These are phyloP conservation scores for Sarocladium oryzae DNA, from an alignment of 2,329 filamentous ascomycete species.

Conservation along the genomic window DNA sequence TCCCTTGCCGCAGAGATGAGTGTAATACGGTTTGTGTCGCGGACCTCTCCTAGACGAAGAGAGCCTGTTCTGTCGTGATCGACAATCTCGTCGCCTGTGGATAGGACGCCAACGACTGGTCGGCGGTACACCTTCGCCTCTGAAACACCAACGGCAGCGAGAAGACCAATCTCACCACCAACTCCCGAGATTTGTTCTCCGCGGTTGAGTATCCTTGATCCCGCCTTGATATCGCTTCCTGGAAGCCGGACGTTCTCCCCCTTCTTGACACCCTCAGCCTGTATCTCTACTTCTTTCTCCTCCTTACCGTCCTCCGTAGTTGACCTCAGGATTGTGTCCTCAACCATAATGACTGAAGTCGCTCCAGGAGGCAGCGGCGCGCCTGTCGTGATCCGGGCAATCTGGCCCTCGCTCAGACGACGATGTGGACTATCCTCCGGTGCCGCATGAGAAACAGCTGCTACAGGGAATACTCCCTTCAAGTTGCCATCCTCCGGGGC, in stretches of 20 bases:
- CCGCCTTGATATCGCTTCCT: conserved; percentile 75
- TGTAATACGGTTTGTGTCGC: conserved; percentile 88
- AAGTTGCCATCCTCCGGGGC: conserved; percentile 56
- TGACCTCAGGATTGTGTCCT: conserved; percentile 75
- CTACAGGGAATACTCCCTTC: conserved; percentile 79
- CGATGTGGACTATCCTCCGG: conserved; percentile 54
- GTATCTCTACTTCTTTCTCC: conserved; percentile 81
- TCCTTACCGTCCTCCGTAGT: conserved; percentile 75
- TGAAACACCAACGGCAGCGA: conserved; percentile 74
- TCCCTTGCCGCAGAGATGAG: conserved; percentile 70
- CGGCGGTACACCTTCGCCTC: conserved; percentile 67
- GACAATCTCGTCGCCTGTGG: conserved; percentile 92
- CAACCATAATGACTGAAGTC: conserved; percentile 85
- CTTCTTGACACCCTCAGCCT: conserved; percentile 65
- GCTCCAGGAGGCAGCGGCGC: conserved; percentile 84
- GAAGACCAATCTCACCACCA: conserved; percentile 84
- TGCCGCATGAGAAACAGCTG: conserved; percentile 78
- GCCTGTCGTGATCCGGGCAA: conserved; percentile 90
- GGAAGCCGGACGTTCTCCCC: conserved; percentile 89
- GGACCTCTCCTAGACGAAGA: conserved; percentile 74
- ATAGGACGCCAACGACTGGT: conserved; percentile 78
- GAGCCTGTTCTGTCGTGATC: conserved; percentile 57
- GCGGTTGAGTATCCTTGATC: conserved; percentile 62
- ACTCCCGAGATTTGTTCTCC: conserved; percentile 80
- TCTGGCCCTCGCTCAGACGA: conserved; percentile 60